These are phyloP conservation scores for Aspergillus sparsus DNA, from an alignment of 495 filamentous ascomycete species.

Conservation along the genomic window DNA sequence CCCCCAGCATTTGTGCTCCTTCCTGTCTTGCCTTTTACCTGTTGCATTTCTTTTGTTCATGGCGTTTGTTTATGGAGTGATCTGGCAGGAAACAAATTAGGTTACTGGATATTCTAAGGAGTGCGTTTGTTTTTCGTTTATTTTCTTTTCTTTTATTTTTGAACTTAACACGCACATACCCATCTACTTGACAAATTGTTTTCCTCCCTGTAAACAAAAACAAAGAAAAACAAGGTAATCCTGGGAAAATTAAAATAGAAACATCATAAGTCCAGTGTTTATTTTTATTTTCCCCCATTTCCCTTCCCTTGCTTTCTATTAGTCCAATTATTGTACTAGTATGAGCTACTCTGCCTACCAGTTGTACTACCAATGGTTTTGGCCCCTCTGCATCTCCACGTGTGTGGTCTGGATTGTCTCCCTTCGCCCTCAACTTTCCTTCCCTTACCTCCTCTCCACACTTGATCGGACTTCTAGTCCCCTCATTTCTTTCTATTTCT, in stretches of 20 bases:
- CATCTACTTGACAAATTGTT: background rate
- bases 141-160: conserved; percentile 14
- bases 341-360: no score
- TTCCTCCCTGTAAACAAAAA: background rate
- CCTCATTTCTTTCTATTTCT: background rate
- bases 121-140: conserved; percentile 24
- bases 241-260: background rate
- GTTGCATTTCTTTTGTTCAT: conserved; percentile 33
- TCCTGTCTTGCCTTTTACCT: conserved; percentile 11
- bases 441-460: background rate
- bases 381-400: background rate
- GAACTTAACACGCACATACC: conserved; percentile 22
- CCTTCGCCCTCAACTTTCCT: conserved; percentile 2
- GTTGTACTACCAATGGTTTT: no score
- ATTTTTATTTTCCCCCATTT: no score
- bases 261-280: background rate
- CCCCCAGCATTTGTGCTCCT: conserved; percentile 12
- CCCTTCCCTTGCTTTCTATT: no score
- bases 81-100: conserved; percentile 35
- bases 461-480: background rate
- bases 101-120: conserved; percentile 37
- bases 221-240: background rate
- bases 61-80: conserved; percentile 44
- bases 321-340: no score
- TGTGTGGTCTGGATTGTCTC: conserved; percentile 2